A percentile compares a stretch with the other conserved stretches of the same genome.
Conservation (phyloP, 1,284 basidiomycete genomes). For the Leccinum pachyderme region DNA sequence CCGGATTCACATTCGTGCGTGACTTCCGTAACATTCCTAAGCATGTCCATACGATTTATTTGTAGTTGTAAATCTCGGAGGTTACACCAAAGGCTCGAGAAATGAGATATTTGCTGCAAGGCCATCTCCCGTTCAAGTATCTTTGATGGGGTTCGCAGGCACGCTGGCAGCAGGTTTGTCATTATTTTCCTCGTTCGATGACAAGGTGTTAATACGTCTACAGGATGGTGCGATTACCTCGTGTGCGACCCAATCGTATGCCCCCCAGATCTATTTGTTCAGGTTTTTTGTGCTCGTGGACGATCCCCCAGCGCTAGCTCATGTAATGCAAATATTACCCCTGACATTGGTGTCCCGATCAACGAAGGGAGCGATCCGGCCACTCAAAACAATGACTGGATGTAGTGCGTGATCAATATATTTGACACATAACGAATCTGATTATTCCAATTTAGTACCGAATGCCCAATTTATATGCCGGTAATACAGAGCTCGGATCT, state of each 20-base stretch:
- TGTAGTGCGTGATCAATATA: conserved; percentile 43
- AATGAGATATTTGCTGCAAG: conserved; percentile 64
- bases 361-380: conserved; percentile 55
- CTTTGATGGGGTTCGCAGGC: conserved; percentile 59
- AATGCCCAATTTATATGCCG: conserved; percentile 55
- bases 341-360: conserved; percentile 35
- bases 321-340: conserved; percentile 2
- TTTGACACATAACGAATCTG: conserved; percentile 9
- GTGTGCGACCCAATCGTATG: conserved; percentile 49
- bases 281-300: conserved; percentile 26
- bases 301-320: conserved; percentile 3
- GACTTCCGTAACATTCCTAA: neutral
- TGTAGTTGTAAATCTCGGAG: conserved; percentile 55
- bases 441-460: conserved; percentile 30
- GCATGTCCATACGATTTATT: conserved; percentile 2
- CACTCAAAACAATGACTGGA: conserved; percentile 44
- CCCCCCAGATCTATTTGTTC: conserved; percentile 46
- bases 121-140: conserved; percentile 58
- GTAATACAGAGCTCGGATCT: conserved; percentile 21
- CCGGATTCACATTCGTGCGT: conserved; percentile 52
- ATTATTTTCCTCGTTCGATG: neutral
- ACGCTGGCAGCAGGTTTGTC: conserved; percentile 48
- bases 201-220: neutral
- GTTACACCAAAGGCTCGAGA: conserved; percentile 64
- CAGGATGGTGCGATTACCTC: conserved; percentile 63